A percentile compares a stretch with the other conserved stretches of the same genome.
Conservation (phyloP, 345 rosid species). For the Aquilaria malaccensis region DNA sequence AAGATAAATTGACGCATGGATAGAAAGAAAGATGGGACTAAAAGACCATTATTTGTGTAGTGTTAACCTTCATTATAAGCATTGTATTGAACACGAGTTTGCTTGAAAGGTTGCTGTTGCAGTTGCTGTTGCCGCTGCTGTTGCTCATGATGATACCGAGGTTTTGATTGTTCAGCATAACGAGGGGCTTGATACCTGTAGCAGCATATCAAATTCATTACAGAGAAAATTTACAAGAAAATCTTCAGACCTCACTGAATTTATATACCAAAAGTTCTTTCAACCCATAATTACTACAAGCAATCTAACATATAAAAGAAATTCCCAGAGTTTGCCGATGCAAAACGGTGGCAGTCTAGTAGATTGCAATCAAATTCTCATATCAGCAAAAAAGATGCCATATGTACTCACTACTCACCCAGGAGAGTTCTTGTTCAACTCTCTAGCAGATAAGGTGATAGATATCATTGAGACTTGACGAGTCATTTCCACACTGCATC, state of each 20-base stretch:
- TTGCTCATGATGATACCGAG: conserved; percentile 45
- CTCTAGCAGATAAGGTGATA: conserved; percentile 65
- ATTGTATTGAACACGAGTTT: conserved; percentile 39
- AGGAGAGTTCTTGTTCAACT: conserved; percentile 59
- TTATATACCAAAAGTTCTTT: background rate
- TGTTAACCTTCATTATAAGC: conserved; percentile 56
- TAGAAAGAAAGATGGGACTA: background rate
- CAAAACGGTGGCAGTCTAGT: conserved; percentile 1
- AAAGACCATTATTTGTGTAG: background rate
- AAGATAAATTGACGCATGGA: background rate
- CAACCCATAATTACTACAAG: background rate
- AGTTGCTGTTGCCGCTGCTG: conserved; percentile 46
- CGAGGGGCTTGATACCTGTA: conserved; percentile 84
- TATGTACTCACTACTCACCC: conserved; percentile 77
- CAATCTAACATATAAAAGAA: background rate
- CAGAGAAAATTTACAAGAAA: background rate
- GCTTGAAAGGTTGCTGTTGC: conserved; percentile 42
- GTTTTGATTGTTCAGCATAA: conserved; percentile 43
- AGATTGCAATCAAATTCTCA: background rate
- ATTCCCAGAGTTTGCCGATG: background rate
- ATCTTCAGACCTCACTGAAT: background rate
- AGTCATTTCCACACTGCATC: conserved; percentile 87
- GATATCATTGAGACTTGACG: conserved; percentile 95
- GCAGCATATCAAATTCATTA: background rate
- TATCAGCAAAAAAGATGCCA: background rate